A percentile compares a stretch with the other conserved stretches of the same genome.
These are phyloP conservation scores for Oxyria digyna DNA, from an alignment of 148 eudicot genomes.

Conservation along the genomic window DNA sequence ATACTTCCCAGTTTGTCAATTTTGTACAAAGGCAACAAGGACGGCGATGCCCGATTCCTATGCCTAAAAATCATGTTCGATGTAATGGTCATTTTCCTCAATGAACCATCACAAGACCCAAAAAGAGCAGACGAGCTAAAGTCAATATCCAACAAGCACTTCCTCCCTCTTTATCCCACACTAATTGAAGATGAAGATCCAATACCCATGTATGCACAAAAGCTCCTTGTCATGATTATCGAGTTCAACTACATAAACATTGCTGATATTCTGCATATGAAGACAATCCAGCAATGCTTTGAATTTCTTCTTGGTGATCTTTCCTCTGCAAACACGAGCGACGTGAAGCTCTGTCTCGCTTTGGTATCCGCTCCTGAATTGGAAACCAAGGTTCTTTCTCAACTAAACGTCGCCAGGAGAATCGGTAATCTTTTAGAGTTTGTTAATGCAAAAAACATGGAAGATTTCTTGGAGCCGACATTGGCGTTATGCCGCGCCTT, in stretches of 20 bases:
- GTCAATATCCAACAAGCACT: conserved; percentile 46
- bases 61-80: conserved; percentile 90
- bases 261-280: conserved; percentile 58
- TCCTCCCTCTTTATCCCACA: conserved; percentile 80
- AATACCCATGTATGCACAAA: conserved; percentile 88
- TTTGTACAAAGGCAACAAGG: conserved; percentile 87
- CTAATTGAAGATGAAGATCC: conserved; percentile 94
- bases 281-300: conserved; percentile 73
- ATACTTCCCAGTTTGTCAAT: conserved; percentile 77
- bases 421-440: conserved; percentile 74
- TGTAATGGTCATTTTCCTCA: conserved; percentile 57
- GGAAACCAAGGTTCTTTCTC: conserved; percentile 67
- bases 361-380: conserved; percentile 82
- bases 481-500: conserved; percentile 68
- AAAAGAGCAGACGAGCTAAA: conserved; percentile 41
- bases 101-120: conserved; percentile 36
- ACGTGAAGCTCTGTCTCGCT: conserved; percentile 77
- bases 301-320: conserved; percentile 84
- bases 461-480: conserved; percentile 78
- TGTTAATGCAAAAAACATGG: conserved; percentile 73
- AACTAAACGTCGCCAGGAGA: conserved; percentile 68
- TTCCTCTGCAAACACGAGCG: conserved; percentile 65
- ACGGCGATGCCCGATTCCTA: conserved; percentile 86
- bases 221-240: conserved; percentile 85
- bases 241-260: conserved; percentile 67